Evolutionary conservation across 2,329 filamentous ascomycete species (phyloP), one percentile per base, ranked within the genome.

Genomic region (Xylaria sp.): DNA sequence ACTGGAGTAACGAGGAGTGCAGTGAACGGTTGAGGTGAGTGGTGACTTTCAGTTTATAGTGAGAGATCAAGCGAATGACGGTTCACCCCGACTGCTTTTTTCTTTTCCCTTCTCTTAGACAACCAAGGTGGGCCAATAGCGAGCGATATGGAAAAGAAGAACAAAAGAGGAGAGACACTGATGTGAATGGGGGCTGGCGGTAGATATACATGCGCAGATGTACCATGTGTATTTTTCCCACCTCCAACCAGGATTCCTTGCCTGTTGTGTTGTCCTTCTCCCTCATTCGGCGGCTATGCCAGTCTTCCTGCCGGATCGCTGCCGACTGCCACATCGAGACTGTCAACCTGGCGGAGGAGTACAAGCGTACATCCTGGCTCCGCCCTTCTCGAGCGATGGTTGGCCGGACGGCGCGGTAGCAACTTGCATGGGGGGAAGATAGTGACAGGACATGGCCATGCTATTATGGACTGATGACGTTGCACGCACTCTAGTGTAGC

Each of bases 11-110:
- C 48, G 59, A 65, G 51, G 57, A 48, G 44, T 63, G 51, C 48
- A 63, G 63, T 56, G 25, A 54, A 66, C 20, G 61, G 48, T 32
- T 8, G 25, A 6, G 51, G 46, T 34, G 37, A 48, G 58, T 12
- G 50, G 55, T 15, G 18, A 28, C 28, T 46, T 66, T 41, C 23
- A 68, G 65, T 72, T 68, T 74, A 73, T 72, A 74, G 57, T 54
- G 68, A 65, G 54, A 56, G 69, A 68, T 69, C 32, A 70, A 75
- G 72, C 75, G 73, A 76, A 70, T 73, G 74, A 75, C 73, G 69
- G 69, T 69, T 54, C 63, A 66, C 50, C 70, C 71, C 69, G 52
- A 63, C 67, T 75, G 65, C 73, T 71, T 46, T 73, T 68, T 70
- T 65, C 20, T 50, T 23, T 41, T 58, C 39, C 32, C 39, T 58